Base-by-base conservation (phyloP, 1,284 basidiomycete genomes). In the Pyrrhoderma noxium region DNA sequence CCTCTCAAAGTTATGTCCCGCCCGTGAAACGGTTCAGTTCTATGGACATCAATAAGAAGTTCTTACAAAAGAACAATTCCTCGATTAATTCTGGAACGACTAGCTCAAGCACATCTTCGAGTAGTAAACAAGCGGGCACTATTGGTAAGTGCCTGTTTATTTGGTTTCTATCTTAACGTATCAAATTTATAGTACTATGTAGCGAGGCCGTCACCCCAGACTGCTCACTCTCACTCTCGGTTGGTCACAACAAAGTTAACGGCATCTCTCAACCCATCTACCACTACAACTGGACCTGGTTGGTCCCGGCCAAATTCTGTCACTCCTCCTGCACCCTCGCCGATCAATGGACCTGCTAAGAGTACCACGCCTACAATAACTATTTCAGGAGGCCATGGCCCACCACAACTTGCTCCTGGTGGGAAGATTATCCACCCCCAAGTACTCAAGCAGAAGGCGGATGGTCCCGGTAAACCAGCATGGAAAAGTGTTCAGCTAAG, bases 1-100 rank as follows among this genome's bases (percentile, higher is more conserved):
- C 57, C 34, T 61, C 57, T 56, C 46, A 48, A 27, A 56, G 52
- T 36, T 49, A 52, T 39, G 51, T 63, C 48, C 74, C 79, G 0
- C 84, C 85, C 52, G 80, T 83, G 44, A 93, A 93, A 75, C 83
- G 87, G 62, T 95, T 93, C 67, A 88, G 73, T 61, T 79, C 89
- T 25, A 79, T 89, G 59, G 91, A 90, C 64, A 89, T 95, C 68
- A 94, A 89, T 73, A 93, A 93, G 77, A 91, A 90, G 67, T 96
- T 95, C 66, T 72, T 95, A 45, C 87, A 90, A 70, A 93, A 93
- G 74, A 84, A 49, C 77, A 80, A 51, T n/a, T 39, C 58, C 21
- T 5, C 38, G 8, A 5, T n/a, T 5, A n/a, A 5, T 22, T 44
- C 47, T 21, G 40, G 37, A 16, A 21, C 47, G 3, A 41, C 44